Evolutionary conservation across 2,329 filamentous ascomycete genomes (phyloP).

Genomic region (Alternaria dauci): DNA sequence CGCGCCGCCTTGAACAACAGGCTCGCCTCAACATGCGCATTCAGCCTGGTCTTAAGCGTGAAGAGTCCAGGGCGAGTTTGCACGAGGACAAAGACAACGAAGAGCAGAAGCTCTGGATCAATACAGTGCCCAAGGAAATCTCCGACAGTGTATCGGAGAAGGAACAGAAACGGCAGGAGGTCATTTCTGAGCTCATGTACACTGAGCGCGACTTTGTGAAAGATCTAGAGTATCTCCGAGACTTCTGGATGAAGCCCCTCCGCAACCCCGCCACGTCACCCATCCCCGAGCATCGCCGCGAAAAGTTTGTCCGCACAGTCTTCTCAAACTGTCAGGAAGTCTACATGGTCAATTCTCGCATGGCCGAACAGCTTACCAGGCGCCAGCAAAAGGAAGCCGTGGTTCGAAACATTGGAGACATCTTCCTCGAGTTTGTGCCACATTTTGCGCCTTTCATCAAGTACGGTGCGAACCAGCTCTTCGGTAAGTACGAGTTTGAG

Average conservation of each 20-base stretch:
- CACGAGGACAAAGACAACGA: slow-evolving; percentile 91
- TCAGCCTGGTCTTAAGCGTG: slow-evolving; percentile 81
- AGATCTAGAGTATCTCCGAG: slow-evolving; percentile 93
- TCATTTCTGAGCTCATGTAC: slow-evolving; percentile 98
- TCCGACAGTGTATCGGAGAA: slow-evolving; percentile 87
- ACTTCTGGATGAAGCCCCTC: slow-evolving; percentile 97
- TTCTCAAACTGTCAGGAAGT: slow-evolving; percentile 98
- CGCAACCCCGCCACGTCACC: slow-evolving; percentile 75
- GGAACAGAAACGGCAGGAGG: slow-evolving; percentile 97
- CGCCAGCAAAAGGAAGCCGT: slow-evolving; percentile 91
- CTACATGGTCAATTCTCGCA: slow-evolving; percentile 85
- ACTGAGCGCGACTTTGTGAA: slow-evolving; percentile 99
- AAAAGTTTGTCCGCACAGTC: slow-evolving; percentile 91
- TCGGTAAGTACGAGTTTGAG: slow-evolving; percentile 98
- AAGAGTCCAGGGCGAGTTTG: slow-evolving; percentile 73
- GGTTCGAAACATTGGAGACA: slow-evolving; percentile 88
- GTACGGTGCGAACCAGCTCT: slow-evolving; percentile 94
- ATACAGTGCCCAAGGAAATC: slow-evolving; percentile 94
- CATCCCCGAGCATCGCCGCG: slow-evolving; percentile 85
- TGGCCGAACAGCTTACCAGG: slow-evolving; percentile 87
- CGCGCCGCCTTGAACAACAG: slow-evolving; percentile 90
- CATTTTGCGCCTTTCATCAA: slow-evolving; percentile 95
- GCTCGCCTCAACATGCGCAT: slow-evolving; percentile 93
- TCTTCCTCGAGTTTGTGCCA: slow-evolving; percentile 90
- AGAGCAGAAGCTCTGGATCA: slow-evolving; percentile 99